Conservation (phyloP, 1,139 yeast species). For the Geotrichum fermentans region DNA sequence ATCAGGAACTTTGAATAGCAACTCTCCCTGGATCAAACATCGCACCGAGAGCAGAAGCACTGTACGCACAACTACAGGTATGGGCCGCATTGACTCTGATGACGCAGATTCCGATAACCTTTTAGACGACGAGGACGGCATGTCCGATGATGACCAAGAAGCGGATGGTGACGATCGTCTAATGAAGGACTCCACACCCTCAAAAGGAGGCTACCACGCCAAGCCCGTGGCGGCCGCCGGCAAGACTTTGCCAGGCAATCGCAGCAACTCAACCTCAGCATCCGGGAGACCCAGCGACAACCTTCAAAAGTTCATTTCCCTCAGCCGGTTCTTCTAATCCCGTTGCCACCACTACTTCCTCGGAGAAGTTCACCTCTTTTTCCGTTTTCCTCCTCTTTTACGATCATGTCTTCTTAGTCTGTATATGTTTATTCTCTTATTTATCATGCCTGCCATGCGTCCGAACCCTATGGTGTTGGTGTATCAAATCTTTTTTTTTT, state of each 20-base stretch:
- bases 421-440: not conserved
- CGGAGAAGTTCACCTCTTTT: too few relatives aligned
- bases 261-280: slow-evolving; percentile 14
- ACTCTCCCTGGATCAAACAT: too few relatives aligned
- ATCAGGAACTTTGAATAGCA: too few relatives aligned
- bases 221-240: slow-evolving; percentile 3
- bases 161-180: slow-evolving; percentile 6
- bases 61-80: not conserved
- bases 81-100: not conserved
- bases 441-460: too few relatives aligned
- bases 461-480: too few relatives aligned
- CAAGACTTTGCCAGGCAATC: slow-evolving; percentile 16
- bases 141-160: slow-evolving; percentile 2
- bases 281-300: slow-evolving; percentile 19
- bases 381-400: not conserved
- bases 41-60: too few relatives aligned
- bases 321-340: slow-evolving; percentile 25
- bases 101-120: not conserved
- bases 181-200: not conserved
- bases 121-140: slow-evolving; percentile 4
- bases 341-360: too few relatives aligned
- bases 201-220: not conserved
- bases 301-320: slow-evolving; percentile 25
- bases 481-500: not conserved
- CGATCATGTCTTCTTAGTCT: not conserved